Base-by-base conservation (phyloP, 2,329 filamentous ascomycete genomes). In the Nannizziopsis arthrosporioides region DNA sequence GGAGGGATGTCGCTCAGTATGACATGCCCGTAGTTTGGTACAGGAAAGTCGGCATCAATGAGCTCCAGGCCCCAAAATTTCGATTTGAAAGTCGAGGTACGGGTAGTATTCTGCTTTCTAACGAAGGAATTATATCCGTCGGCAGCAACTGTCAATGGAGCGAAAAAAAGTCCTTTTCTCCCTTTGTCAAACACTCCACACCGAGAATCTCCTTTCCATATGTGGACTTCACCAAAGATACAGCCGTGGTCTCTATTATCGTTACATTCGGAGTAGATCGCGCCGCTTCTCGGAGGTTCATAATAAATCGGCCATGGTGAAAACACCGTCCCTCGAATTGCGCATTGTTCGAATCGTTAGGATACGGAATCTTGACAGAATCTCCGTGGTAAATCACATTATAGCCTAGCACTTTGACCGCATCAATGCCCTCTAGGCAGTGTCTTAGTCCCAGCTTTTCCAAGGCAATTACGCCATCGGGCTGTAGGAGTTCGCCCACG, bases 31-130 rank as follows among this genome's bases (percentile, higher is more conserved):
- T 86, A 85, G 53, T 80, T 72, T 1, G 81, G 78, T 45, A 77
- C 73, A 1, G 88, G 86, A 8, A 96, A 77, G 18, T 81, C 75
- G 49, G 85, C 86, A 64, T 96, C 89, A 61, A 92, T 85, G 54
- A 98, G 76, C 65, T 98, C 90, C 31, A 98, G 77, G 9, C 83
- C 92, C 71, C 85, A 96, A 71, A 98, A 98, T 68, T 87, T 92
- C 59, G 83, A 89, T 59, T 81, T 82, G 41, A 86, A 78, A 42
- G 82, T 64, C 5, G 90, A 85, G 1, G 74, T 69, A 50, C 77
- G 74, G 22, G 72, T 69, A 50, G 89, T 78, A 61, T 85, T 80
- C 54, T 84, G 74, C 65, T 90, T 90, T 56, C 92, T 81, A 71
- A 96, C 95, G 60, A 84, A 89, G 60, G 86, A 94, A 49, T 80